These are phyloP conservation scores for Suillus brevipes DNA, from an alignment of 768 basidiomycete genomes.

Conservation along the genomic window DNA sequence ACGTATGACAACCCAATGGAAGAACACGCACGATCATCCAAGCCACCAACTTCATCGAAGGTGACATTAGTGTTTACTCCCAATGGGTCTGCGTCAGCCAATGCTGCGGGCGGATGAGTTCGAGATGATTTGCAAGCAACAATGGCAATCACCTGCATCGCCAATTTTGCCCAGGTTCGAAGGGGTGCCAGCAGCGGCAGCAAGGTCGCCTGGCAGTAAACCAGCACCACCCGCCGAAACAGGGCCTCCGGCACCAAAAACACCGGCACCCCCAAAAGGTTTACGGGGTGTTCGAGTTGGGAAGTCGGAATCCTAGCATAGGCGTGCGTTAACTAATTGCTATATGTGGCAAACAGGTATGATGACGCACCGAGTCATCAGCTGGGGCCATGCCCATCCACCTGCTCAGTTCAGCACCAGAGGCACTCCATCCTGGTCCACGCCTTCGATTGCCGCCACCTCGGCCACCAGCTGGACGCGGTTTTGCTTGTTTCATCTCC, in stretches of 20 bases:
- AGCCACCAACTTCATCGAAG: slow-evolving; percentile 94
- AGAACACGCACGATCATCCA: slow-evolving; percentile 77
- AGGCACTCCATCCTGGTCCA: slow-evolving; percentile 76
- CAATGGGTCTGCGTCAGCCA: slow-evolving; percentile 94
- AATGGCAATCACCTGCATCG: slow-evolving; percentile 54
- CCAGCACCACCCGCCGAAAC: slow-evolving; percentile 53
- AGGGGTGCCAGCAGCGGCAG: slow-evolving; percentile 75
- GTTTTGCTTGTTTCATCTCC: slow-evolving; percentile 48
- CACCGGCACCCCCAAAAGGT: slow-evolving; percentile 54
- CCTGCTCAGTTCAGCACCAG: slow-evolving; percentile 71
- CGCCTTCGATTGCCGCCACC: slow-evolving; percentile 42
- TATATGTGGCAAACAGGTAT: slow-evolving; percentile 10
- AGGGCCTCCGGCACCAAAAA: slow-evolving; percentile 41
- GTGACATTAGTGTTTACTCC: slow-evolving; percentile 92
- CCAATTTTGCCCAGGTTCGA: slow-evolving; percentile 86
- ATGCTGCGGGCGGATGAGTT: slow-evolving; percentile 44
- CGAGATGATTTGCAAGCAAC: slow-evolving; percentile 17
- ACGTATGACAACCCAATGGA: not conserved
- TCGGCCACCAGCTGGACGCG: slow-evolving; percentile 38
- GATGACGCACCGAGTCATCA: slow-evolving; percentile 67
- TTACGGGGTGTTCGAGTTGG: slow-evolving; percentile 70
- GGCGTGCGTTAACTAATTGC: slow-evolving; percentile 4
- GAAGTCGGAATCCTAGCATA: slow-evolving; percentile 66
- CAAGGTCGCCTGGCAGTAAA: slow-evolving; percentile 57
- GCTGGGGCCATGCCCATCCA: slow-evolving; percentile 73